Conservation (phyloP, 2,329 filamentous ascomycete species). For the Cryphonectria parasitica region DNA sequence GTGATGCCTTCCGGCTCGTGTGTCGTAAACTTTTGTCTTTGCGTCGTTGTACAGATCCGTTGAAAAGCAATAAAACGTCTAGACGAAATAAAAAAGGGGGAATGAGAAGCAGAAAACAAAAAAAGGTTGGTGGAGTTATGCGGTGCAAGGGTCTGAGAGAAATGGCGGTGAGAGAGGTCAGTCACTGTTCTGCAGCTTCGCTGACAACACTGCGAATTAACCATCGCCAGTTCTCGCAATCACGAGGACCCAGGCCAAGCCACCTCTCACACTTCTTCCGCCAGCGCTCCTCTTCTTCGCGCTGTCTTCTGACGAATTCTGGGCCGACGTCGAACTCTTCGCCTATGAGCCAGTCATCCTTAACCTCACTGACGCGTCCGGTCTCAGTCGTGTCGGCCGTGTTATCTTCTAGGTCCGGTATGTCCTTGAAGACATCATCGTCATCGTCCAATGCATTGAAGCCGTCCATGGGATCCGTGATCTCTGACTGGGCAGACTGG, state of each 20-base stretch:
- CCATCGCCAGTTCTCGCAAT: slow-evolving; percentile 75
- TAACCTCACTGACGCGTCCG: slow-evolving; percentile 61
- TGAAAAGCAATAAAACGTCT: slow-evolving; percentile 29
- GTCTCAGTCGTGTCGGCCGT: slow-evolving; percentile 53
- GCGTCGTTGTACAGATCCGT: slow-evolving; percentile 28
- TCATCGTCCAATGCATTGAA: slow-evolving; percentile 80
- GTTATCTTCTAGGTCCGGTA: slow-evolving; percentile 86
- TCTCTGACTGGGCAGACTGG: slow-evolving; percentile 50
- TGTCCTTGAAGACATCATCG: slow-evolving; percentile 90
- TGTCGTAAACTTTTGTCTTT: slow-evolving; percentile 30
- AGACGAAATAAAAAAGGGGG: slow-evolving; percentile 18
- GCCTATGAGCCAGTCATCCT: slow-evolving; percentile 82
- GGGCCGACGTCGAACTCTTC: slow-evolving; percentile 98
- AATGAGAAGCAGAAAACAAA: slow-evolving; percentile 23
- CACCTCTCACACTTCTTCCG: slow-evolving; percentile 84
- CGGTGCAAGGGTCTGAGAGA: slow-evolving; percentile 10
- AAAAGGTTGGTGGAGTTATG: slow-evolving; percentile 10
- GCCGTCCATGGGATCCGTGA: slow-evolving; percentile 62
- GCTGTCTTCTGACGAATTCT: slow-evolving; percentile 86
- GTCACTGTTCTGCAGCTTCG: slow-evolving; percentile 28
- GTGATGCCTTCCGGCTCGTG: slow-evolving; percentile 19
- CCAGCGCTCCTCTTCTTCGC: slow-evolving; percentile 92
- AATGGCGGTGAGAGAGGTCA: slow-evolving; percentile 40
- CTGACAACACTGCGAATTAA: slow-evolving; percentile 65
- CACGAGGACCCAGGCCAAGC: slow-evolving; percentile 64